Conservation (phyloP, 257 asterid genomes). For the Solanum pimpinellifolium region DNA sequence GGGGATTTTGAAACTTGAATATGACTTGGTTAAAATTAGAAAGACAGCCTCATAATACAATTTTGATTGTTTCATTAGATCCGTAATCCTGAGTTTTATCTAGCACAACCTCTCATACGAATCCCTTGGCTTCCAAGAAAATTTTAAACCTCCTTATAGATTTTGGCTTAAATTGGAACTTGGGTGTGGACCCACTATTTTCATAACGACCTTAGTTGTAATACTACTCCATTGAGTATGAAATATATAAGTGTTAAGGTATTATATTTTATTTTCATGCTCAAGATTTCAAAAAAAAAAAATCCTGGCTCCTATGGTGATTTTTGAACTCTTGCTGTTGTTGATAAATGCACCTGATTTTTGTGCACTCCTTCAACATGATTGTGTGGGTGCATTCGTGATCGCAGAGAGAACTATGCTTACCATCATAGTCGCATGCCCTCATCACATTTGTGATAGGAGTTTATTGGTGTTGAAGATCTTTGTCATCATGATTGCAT, state of each 20-base stretch:
- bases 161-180: not conserved
- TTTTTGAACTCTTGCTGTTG: not conserved
- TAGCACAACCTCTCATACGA: not conserved
- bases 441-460: too few species aligned
- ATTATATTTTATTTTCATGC: not conserved
- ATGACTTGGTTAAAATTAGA: not conserved
- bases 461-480: too few species aligned
- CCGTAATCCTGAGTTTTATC: not conserved
- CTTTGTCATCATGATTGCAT: too few species aligned
- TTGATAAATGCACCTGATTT: not conserved
- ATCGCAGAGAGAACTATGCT: too few species aligned
- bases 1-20: not conserved
- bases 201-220: not conserved
- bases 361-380: too few species aligned
- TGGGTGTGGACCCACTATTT: not conserved
- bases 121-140: not conserved
- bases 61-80: not conserved
- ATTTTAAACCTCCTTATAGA: not conserved
- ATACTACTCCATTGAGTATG: not conserved
- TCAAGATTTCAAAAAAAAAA: too few species aligned
- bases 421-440: too few species aligned
- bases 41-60: not conserved
- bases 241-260: not conserved
- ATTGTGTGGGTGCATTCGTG: too few species aligned
- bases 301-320: fast-evolving